Conservation (phyloP, 192 early-diverging fungal genomes). For the Cetraspora pellucida region DNA sequence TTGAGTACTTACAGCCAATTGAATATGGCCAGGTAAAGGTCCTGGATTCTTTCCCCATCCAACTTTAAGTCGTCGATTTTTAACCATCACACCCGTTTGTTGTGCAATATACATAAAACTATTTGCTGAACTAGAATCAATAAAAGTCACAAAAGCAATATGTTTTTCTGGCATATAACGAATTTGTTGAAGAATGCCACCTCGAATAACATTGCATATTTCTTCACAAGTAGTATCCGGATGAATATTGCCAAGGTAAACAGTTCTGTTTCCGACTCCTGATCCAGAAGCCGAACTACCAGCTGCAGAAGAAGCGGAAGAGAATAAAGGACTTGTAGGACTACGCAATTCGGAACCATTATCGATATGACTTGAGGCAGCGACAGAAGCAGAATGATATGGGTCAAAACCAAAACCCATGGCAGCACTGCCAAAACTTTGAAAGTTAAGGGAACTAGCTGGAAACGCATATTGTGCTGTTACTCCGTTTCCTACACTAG, state of each 20-base stretch:
- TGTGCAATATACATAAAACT: constrained; percentile 63
- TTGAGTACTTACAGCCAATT: constrained; percentile 39
- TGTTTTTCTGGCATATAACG: constrained; percentile 75
- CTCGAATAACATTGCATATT: constrained; percentile 85
- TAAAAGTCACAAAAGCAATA: constrained; percentile 85
- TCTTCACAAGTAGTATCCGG: constrained; percentile 80
- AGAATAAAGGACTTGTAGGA: constrained; percentile 30
- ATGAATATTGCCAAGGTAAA: constrained; percentile 82
- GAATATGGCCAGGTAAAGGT: constrained; percentile 49
- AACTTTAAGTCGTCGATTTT: constrained; percentile 74
- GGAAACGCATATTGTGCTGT: constrained; percentile 36
- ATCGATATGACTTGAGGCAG: constrained; percentile 30
- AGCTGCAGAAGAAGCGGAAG: constrained; percentile 28
- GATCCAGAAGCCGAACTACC: constrained; percentile 33
- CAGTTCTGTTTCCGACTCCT: constrained; percentile 66
- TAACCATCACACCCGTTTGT: constrained; percentile 66
- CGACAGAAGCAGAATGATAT: constrained; percentile 30
- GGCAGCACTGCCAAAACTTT: constrained; percentile 36
- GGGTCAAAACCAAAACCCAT: constrained; percentile 37
- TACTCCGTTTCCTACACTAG: neutral
- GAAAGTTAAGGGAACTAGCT: constrained; percentile 20
- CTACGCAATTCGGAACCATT: constrained; percentile 16
- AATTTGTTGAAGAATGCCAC: constrained; percentile 80
- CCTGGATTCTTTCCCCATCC: constrained; percentile 77
- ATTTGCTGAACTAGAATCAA: constrained; percentile 68